Base-by-base conservation (phyloP, 2,329 filamentous ascomycete genomes). In the Lasiodiplodia sp. region DNA sequence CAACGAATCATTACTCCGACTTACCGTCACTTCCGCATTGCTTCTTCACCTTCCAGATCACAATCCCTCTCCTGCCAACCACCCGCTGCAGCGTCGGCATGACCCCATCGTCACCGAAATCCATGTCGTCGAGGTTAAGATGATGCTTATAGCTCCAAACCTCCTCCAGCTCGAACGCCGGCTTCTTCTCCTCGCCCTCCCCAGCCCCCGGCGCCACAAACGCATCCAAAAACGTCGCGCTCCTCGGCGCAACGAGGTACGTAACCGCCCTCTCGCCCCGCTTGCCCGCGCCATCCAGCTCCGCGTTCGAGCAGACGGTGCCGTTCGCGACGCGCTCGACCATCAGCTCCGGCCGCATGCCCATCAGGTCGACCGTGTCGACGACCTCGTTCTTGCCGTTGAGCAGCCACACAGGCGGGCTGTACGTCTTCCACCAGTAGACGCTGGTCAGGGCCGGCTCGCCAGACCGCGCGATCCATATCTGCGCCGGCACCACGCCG, bases 341-440 rank as follows among this genome's bases (percentile, higher is more conserved):
- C 76, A 94, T 83, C 7, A 81, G 73, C 2, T 86, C 83, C 7
- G 89, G 89, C 49, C 87, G 83, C 80, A 92, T 86, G 4, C 91
- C 90, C 88, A 93, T 94, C 23, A 94, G 83, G 74, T 94, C 92
- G 69, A 85, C 84, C 1, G 92, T 94, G 37, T 82, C 84, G n/a
- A 94, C 80, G 11, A 91, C 85, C 72, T 90, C 87, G 72, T 92
- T 93, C 78, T 91, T 92, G 66, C 91, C 90, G 72, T 93, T 91
- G 7, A 94, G 83, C 23, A 95, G 85, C 91, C 92, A 95, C 44
- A 91, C 90, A 0, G 92, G 92, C 21, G 92, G 92, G 76, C 90
- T 92, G 76, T 94, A 94, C 1, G 92, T 94, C 78, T 94, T 94
- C 92, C 92, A 95, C 92, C 92, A 95, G 63, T 92, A 84, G 3